These are phyloP conservation scores for Veloboletus limbatus DNA, from an alignment of 1,284 basidiomycete genomes.

Conservation along the genomic window DNA sequence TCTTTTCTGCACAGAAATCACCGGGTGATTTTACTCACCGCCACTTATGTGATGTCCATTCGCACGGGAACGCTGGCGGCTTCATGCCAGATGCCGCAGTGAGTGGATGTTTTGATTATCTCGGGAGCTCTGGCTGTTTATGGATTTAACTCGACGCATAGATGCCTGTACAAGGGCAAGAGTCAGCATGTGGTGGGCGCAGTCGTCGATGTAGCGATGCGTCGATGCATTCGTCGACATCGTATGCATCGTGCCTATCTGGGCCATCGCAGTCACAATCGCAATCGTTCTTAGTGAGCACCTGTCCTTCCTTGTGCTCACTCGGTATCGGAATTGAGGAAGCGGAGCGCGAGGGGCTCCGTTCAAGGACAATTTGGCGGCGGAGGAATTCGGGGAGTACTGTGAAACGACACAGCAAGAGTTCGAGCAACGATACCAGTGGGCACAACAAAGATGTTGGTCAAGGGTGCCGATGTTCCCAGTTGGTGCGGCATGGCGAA, in stretches of 20 bases:
- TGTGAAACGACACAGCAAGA: constrained; percentile 9
- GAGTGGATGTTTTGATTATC: background rate
- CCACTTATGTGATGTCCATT: background rate
- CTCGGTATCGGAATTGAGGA: constrained; percentile 29
- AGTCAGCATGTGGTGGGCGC: background rate
- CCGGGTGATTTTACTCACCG: background rate
- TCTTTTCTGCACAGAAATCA: background rate
- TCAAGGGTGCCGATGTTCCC: background rate
- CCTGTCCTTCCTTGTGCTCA: constrained; percentile 19
- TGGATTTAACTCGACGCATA: background rate
- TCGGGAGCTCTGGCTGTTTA: background rate
- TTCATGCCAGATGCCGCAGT: constrained; percentile 5
- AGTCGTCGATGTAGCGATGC: constrained; percentile 23
- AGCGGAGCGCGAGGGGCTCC: constrained; percentile 22
- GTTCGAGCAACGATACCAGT: background rate
- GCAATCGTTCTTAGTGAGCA: constrained; percentile 12
- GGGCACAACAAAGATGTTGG: background rate
- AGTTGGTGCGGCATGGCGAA: background rate
- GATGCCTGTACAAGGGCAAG: constrained; percentile 8
- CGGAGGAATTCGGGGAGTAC: constrained; percentile 15
- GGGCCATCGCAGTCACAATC: constrained; percentile 21
- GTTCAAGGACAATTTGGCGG: constrained; percentile 20
- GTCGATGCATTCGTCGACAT: constrained; percentile 17
- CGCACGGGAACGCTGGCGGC: background rate
- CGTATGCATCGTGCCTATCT: constrained; percentile 24